phyloP scores from a whole-genome alignment of 257 asterid genomes.

The Primulina tabacum region DNA sequence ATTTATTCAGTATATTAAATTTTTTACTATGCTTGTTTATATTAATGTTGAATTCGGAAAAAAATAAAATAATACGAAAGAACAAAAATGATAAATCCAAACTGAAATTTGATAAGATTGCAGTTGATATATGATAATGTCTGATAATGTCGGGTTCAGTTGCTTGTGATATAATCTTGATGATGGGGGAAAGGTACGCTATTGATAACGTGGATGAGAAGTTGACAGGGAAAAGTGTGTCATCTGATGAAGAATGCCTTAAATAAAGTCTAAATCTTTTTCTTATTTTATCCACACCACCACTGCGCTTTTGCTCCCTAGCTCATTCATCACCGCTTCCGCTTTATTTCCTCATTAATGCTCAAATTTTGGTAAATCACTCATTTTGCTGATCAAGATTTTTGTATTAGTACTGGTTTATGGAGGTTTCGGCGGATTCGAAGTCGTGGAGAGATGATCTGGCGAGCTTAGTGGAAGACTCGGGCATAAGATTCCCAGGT shows the following conservation, averaged over 20 bases:
- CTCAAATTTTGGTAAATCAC: not conserved
- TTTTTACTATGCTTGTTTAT: too few relatives aligned
- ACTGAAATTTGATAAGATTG: too few relatives aligned
- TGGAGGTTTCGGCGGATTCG: conserved; percentile 54
- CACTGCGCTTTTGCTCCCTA: not conserved
- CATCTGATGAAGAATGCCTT: not conserved
- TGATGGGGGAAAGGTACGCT: not conserved
- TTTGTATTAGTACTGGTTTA: conserved; percentile 19
- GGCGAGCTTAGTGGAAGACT: conserved; percentile 68
- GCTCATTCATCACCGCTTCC: too few relatives aligned
- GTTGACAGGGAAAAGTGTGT: not conserved
- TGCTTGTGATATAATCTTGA: not conserved
- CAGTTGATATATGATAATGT: too few relatives aligned
- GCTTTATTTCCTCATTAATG: conserved; percentile 1
- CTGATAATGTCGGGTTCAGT: not conserved
- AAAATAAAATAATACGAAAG: too few relatives aligned
- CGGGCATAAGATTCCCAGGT: conserved; percentile 45
- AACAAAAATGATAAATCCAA: too few relatives aligned
- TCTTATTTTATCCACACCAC: not conserved
- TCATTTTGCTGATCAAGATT: not conserved
- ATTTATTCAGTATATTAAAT: too few relatives aligned
- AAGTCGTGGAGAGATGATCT: conserved; percentile 80
- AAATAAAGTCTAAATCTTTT: not conserved
- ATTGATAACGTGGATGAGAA: not conserved
- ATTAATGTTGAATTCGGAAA: too few relatives aligned